Evolutionary conservation across 1,139 yeast species (phyloP), one percentile per base, ranked within the genome.

Genomic region (Debaryomyces subglobosus): DNA sequence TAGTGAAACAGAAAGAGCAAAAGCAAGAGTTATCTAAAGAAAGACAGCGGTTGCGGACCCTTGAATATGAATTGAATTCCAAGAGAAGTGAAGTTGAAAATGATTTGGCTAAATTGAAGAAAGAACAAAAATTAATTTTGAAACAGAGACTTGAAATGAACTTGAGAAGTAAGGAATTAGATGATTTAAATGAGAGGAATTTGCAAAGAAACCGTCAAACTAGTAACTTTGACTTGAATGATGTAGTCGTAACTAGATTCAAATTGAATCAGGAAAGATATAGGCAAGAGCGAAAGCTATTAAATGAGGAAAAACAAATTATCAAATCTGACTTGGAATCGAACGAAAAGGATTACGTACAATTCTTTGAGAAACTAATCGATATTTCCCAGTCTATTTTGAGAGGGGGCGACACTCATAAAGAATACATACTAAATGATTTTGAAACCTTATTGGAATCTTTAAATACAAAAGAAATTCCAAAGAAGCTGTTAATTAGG

Each of bases 271-370:
- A 39, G 15, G 29, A 36, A 27, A 36, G 29, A 33, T 40, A 34
- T 21, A 16, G 18, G 5, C 33, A 23, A 25, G 40, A 38, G 16
- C 24, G 20, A 4, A 32, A 23, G 9, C 12, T 21, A 7, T 29
- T 50, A n/a, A 20, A 21, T 10, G 32, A 43, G 18, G 49, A 52
- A 15, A 30, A 35, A 5, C 13, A 12, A 12, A 36, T 24, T 10
- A 46, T 52, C 10, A n/a, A 37, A 10, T 8, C 23, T 16, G 47
- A 49, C 13, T 25, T 49, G 12, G 44, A 43, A 10, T 20, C 40
- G 5, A 51, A 50, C 43, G 46, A 49, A 18, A n/a, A 44, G n/a
- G 55, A 53, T 16, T 43, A 46, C 10, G 42, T 50, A 3, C 23
- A 40, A 15, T 53, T 50, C 23, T 39, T 44, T 27, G 54, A 52